Evolutionary conservation across 1,284 basidiomycete species (phyloP).

Genomic region (Ganoderma multipileum): DNA sequence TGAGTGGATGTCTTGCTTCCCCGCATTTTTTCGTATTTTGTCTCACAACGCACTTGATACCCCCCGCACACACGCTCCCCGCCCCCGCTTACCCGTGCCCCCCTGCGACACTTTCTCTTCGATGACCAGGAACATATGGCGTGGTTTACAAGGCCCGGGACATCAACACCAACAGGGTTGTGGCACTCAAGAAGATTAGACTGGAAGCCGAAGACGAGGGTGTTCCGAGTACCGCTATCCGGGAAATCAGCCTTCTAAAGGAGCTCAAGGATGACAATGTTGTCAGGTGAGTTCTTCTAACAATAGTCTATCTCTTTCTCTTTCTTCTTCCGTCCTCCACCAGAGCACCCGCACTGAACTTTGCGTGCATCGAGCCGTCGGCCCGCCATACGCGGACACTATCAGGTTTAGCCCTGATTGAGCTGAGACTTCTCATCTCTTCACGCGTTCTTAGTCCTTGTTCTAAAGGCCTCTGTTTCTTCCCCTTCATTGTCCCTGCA

Average conservation of each 20-base stretch:
- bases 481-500: constrained; percentile 1
- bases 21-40: constrained; percentile 4
- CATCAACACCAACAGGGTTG: constrained; percentile 76
- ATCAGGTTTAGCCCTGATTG: neutral
- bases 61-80: constrained; percentile 3
- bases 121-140: constrained; percentile 88
- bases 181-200: constrained; percentile 97
- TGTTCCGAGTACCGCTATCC: constrained; percentile 96
- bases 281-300: constrained; percentile 68
- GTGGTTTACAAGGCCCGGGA: constrained; percentile 96
- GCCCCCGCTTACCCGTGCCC: constrained; percentile 7
- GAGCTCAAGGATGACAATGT: constrained; percentile 97
- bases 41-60: constrained; percentile 17
- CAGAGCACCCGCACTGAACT: neutral
- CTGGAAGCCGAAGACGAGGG: constrained; percentile 98
- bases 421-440: neutral
- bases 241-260: constrained; percentile 97
- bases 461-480: constrained; percentile 4
- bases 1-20: constrained; percentile 26
- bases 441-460: neutral
- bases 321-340: neutral
- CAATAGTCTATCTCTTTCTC: neutral
- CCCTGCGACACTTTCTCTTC: neutral
- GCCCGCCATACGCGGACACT: neutral
- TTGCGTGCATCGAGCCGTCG: neutral